A percentile compares a stretch with the other conserved stretches of the same genome.
Conservation (phyloP, 768 basidiomycete genomes). For the Sarcodon aspratus region DNA sequence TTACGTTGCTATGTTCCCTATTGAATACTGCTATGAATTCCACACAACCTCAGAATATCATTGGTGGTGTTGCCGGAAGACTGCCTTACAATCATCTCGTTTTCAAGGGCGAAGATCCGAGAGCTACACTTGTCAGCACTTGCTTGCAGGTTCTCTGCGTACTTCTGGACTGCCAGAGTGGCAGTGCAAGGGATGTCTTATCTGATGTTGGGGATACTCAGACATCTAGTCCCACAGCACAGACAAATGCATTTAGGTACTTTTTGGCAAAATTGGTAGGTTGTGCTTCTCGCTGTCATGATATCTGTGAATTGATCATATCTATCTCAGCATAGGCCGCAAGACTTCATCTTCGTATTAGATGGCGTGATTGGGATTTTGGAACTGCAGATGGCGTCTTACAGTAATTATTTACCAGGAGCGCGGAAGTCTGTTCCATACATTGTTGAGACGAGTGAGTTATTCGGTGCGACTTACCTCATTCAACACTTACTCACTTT, state of each 20-base stretch:
- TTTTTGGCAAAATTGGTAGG: slow-evolving; percentile 83
- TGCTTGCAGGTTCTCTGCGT: slow-evolving; percentile 72
- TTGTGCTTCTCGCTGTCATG: slow-evolving; percentile 2
- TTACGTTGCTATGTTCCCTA: slow-evolving; percentile 87
- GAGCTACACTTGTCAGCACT: slow-evolving; percentile 58
- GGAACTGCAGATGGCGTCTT: slow-evolving; percentile 64
- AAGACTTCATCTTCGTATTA: slow-evolving; percentile 81
- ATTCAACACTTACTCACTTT: not conserved
- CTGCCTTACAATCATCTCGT: slow-evolving; percentile 86
- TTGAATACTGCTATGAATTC: slow-evolving; percentile 85
- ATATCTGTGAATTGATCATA: not conserved
- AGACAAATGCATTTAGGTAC: slow-evolving; percentile 84
- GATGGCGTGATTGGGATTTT: slow-evolving; percentile 58
- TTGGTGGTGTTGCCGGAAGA: slow-evolving; percentile 64
- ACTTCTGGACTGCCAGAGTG: slow-evolving; percentile 74
- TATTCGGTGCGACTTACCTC: not conserved
- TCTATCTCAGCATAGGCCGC: slow-evolving; percentile 61
- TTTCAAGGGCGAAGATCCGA: slow-evolving; percentile 79
- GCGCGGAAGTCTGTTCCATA: slow-evolving; percentile 78
- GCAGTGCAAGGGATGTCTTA: slow-evolving; percentile 46
- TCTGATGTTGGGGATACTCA: slow-evolving; percentile 30
- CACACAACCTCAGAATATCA: slow-evolving; percentile 35
- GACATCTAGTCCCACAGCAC: slow-evolving; percentile 38
- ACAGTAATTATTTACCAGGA: slow-evolving; percentile 72
- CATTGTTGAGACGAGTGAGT: slow-evolving; percentile 70